Conservation (phyloP, 129 eudicot genomes). For the Chrysanthemum lavandulifolium region DNA sequence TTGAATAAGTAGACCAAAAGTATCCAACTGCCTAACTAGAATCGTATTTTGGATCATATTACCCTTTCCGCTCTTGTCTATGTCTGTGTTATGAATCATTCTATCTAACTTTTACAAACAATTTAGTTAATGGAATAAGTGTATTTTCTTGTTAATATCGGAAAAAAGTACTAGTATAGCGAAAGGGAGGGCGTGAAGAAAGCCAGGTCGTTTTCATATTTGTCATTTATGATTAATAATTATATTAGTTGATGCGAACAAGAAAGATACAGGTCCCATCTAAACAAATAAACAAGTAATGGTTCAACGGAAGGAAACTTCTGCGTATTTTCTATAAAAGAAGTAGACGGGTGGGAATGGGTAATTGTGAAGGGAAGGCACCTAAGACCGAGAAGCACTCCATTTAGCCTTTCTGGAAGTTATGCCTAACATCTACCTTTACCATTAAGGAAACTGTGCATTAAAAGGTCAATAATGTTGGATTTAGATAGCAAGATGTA, state of each 20-base stretch:
- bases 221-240: neutral
- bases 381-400: neutral
- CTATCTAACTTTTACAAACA: neutral
- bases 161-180: neutral
- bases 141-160: too few species aligned
- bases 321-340: neutral
- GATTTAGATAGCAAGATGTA: neutral
- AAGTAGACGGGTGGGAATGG: neutral
- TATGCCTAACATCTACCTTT: constrained; percentile 13
- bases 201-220: neutral
- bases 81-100: too few species aligned
- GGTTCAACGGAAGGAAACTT: neutral
- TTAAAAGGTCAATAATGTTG: neutral
- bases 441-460: constrained; percentile 14
- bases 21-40: too few species aligned
- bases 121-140: neutral
- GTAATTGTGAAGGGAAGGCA: neutral
- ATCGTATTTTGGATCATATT: too few species aligned
- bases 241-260: neutral
- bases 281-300: neutral
- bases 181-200: neutral
- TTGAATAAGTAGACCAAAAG: too few species aligned
- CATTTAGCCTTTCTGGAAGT: neutral
- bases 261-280: neutral
- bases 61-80: too few species aligned